Evolutionary conservation across 331 rosid genomes (phyloP).

Genomic region (Pyrus hybrid): DNA sequence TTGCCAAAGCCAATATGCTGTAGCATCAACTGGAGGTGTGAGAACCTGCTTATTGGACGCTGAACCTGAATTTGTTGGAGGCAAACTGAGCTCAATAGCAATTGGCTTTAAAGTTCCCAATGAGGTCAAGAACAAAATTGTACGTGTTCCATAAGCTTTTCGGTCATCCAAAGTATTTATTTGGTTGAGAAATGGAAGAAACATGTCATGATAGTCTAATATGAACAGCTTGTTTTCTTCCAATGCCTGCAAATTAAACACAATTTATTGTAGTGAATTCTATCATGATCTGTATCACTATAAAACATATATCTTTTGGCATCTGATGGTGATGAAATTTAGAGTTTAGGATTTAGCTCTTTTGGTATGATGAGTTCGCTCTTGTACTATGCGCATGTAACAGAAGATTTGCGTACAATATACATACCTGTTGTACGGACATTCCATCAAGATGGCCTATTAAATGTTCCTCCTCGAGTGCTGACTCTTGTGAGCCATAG

Average conservation of each 20-base stretch:
- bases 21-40: constrained; percentile 25
- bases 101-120: constrained; percentile 29
- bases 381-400: too few relatives aligned
- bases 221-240: constrained; percentile 28
- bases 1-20: constrained; percentile 43
- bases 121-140: constrained; percentile 38
- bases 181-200: constrained; percentile 29
- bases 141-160: constrained; percentile 37
- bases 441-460: constrained; percentile 16
- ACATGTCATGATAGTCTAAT: constrained; percentile 35
- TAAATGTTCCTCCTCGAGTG: constrained; percentile 20
- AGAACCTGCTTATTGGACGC: constrained; percentile 30
- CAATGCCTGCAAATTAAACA: constrained; percentile 15
- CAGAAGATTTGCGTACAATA: background rate
- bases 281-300: background rate
- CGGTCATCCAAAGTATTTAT: constrained; percentile 20
- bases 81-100: constrained; percentile 45
- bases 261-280: too few relatives aligned
- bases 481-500: constrained; percentile 35
- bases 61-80: constrained; percentile 19
- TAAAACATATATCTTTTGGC: background rate
- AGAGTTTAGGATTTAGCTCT: too few relatives aligned
- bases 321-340: background rate
- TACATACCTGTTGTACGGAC: constrained; percentile 23
- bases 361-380: too few relatives aligned